phyloP scores from a whole-genome alignment of 2,329 filamentous ascomycete genomes.

The Aspergillus sojae region DNA sequence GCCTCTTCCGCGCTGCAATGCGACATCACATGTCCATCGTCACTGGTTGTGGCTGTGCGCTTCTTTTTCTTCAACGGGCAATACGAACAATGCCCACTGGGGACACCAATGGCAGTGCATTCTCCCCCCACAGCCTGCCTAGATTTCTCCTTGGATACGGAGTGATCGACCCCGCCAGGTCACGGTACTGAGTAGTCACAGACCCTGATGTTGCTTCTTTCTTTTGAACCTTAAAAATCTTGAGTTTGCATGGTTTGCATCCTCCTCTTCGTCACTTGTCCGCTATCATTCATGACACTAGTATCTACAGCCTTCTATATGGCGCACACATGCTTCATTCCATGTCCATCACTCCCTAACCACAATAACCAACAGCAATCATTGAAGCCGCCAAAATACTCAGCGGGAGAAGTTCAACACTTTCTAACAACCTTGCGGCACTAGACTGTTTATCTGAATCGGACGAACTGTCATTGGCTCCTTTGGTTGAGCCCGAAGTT shows the following conservation, averaged over 20 bases:
- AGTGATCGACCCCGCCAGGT: not conserved
- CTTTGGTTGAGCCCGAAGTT: not conserved
- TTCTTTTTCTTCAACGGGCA: not conserved
- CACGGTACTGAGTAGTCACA: too few relatives aligned
- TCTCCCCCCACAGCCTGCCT: not conserved
- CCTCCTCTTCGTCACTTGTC: not conserved
- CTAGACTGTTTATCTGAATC: not conserved
- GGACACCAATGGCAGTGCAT: not conserved
- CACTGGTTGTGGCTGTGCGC: not conserved
- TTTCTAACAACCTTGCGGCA: not conserved
- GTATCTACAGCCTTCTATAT: not conserved
- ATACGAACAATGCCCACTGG: not conserved
- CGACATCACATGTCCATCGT: slow-evolving; percentile 4
- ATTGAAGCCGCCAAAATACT: not conserved
- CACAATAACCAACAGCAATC: not conserved
- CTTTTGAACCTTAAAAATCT: not conserved
- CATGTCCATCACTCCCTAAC: not conserved
- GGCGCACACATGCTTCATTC: not conserved
- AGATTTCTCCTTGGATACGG: not conserved
- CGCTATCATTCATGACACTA: not conserved
- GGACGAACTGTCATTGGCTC: not conserved
- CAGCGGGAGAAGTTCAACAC: not conserved
- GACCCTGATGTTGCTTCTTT: not conserved
- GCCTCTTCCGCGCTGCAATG: not conserved
- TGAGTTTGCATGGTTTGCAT: not conserved